Percentiles rank a stretch among this genome's conserved stretches.
Conservation (phyloP, 768 basidiomycete genomes). For the Exidia glandulosa region DNA sequence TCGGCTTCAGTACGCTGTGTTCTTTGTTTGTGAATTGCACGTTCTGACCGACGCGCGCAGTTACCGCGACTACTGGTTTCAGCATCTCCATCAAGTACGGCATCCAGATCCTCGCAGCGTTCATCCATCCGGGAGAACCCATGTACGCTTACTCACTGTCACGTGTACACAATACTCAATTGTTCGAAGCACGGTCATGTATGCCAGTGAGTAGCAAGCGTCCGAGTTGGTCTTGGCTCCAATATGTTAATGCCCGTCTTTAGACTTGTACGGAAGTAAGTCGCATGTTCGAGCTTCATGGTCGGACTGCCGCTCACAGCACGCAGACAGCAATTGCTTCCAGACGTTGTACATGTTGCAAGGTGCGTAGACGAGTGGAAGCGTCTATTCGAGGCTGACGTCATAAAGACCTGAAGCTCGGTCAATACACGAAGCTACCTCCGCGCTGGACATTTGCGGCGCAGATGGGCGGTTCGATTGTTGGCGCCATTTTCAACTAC, state of each 20-base stretch:
- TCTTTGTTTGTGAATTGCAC: slow-evolving; percentile 3
- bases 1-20: slow-evolving; percentile 29
- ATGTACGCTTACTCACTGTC: slow-evolving; percentile 39
- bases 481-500: slow-evolving; percentile 42
- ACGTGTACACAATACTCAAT: no score
- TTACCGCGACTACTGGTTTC: slow-evolving; percentile 27
- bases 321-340: slow-evolving; percentile 40
- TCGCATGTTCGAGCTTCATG: not conserved
- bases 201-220: not conserved
- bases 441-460: slow-evolving; percentile 37
- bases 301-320: slow-evolving; percentile 11
- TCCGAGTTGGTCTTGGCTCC: no score
- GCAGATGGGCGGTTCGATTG: slow-evolving; percentile 39
- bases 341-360: slow-evolving; percentile 44
- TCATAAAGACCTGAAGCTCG: slow-evolving; percentile 40
- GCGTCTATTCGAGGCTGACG: no score
- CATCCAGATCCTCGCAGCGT: slow-evolving; percentile 40
- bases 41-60: slow-evolving; percentile 8
- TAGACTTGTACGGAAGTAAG: not conserved
- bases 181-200: not conserved
- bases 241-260: no score
- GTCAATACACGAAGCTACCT: slow-evolving; percentile 44
- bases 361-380: no score
- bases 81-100: slow-evolving; percentile 38
- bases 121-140: slow-evolving; percentile 37